These are phyloP conservation scores for Suhomyces chickasaworum DNA, from an alignment of 1,139 yeast species.

Conservation along the genomic window DNA sequence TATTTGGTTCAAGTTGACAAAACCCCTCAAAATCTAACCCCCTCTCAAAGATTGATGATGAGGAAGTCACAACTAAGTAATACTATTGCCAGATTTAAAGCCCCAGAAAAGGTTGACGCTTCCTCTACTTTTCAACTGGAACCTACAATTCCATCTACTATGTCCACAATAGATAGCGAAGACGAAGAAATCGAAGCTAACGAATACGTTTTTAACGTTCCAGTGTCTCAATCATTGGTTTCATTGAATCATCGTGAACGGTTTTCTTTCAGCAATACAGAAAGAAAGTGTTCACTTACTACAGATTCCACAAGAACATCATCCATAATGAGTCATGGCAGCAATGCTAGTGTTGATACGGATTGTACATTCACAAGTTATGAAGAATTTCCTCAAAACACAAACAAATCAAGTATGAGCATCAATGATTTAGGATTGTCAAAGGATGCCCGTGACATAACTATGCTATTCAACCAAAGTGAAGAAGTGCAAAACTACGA, in stretches of 20 bases:
- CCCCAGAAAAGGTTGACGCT: conserved; percentile 13
- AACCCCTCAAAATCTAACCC: conserved; percentile 36
- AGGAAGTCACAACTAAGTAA: conserved; percentile 33
- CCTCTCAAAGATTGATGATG: conserved; percentile 41
- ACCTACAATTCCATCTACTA: neutral
- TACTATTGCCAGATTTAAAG: conserved; percentile 26
- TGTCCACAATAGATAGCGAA: conserved; percentile 28
- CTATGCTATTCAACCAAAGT: conserved; percentile 38
- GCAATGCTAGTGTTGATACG: conserved; percentile 24
- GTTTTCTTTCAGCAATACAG: conserved; percentile 24
- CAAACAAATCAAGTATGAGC: conserved; percentile 11
- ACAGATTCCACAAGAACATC: conserved; percentile 47
- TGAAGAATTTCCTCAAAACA: conserved; percentile 14
- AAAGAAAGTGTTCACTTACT: conserved; percentile 24
- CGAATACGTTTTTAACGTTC: conserved; percentile 61
- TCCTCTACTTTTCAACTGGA: neutral
- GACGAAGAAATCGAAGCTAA: conserved; percentile 58
- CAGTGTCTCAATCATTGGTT: conserved; percentile 54
- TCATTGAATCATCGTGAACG: conserved; percentile 32
- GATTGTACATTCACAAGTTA: conserved; percentile 19
- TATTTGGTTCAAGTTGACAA: conserved; percentile 28
- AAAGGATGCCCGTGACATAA: conserved; percentile 52
- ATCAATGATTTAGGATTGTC: conserved; percentile 31
- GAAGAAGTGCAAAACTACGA: conserved; percentile 41
- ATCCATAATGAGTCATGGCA: conserved; percentile 38